These are phyloP conservation scores for Metarhizium brunneum DNA, from an alignment of 2,329 filamentous ascomycete genomes.

Conservation along the genomic window DNA sequence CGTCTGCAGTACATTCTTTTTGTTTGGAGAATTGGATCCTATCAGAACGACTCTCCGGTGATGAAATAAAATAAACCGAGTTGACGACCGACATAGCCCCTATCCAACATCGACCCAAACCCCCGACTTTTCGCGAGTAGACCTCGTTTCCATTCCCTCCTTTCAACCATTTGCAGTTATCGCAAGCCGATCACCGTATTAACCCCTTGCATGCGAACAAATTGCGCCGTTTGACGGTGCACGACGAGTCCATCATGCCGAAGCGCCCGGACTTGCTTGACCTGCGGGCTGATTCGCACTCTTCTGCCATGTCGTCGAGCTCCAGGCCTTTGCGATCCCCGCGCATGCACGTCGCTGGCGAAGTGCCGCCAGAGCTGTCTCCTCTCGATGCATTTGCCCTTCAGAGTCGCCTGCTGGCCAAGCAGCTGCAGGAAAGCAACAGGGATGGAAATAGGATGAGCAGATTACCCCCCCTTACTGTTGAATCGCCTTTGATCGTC, in stretches of 20 bases:
- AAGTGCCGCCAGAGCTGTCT: slow-evolving; percentile 81
- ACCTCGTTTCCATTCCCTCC: background rate
- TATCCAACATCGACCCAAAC: background rate
- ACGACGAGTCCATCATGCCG: slow-evolving; percentile 31
- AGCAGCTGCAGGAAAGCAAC: slow-evolving; percentile 72
- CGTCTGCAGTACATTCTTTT: background rate
- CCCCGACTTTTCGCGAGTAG: background rate
- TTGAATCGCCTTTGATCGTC: slow-evolving; percentile 68
- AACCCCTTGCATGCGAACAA: slow-evolving; percentile 6
- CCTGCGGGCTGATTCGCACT: slow-evolving; percentile 46
- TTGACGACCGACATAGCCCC: background rate
- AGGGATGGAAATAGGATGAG: slow-evolving; percentile 72
- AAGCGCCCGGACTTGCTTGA: slow-evolving; percentile 51
- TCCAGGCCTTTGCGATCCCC: slow-evolving; percentile 59
- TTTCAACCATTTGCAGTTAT: background rate
- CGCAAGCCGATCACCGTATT: background rate
- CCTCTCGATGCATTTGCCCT: slow-evolving; percentile 92
- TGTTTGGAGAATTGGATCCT: too few species aligned
- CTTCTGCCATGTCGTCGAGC: slow-evolving; percentile 33
- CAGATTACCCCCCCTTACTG: slow-evolving; percentile 72
- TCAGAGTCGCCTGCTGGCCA: slow-evolving; percentile 80
- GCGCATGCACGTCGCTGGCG: slow-evolving; percentile 66
- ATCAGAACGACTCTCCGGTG: background rate
- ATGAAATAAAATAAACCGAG: background rate
- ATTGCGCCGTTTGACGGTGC: slow-evolving; percentile 6